Evolutionary conservation across 2,329 filamentous ascomycete species (phyloP).

Genomic region (Colletotrichum siamense): DNA sequence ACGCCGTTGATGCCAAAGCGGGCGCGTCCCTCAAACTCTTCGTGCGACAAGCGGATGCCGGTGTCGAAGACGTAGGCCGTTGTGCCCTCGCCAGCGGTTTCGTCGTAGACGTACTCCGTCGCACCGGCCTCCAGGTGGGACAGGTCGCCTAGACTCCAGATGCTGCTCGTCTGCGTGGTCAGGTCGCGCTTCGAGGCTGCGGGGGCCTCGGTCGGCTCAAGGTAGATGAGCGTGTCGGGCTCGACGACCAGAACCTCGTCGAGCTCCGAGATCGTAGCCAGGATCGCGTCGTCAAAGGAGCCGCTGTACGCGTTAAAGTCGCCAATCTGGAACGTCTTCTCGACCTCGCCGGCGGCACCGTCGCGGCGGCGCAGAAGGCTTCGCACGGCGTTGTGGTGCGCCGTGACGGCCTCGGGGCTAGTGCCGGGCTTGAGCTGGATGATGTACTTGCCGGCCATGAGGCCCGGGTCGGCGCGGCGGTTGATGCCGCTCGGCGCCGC

Average conservation of each 20-base stretch:
- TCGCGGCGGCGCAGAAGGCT: slow-evolving; percentile 38
- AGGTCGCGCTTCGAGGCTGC: not conserved
- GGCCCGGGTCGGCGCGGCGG: not conserved
- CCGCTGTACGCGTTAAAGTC: slow-evolving; percentile 47
- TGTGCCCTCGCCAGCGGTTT: slow-evolving; percentile 23
- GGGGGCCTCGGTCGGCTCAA: not conserved
- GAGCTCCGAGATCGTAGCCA: slow-evolving; percentile 42
- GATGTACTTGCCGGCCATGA: slow-evolving; percentile 49
- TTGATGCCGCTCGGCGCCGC: not conserved
- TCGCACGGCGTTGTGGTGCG: slow-evolving; percentile 32
- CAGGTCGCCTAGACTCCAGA: slow-evolving; percentile 39
- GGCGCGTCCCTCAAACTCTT: slow-evolving; percentile 33
- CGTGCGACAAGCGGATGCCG: slow-evolving; percentile 43
- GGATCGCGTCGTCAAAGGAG: slow-evolving; percentile 42
- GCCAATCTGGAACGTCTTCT: slow-evolving; percentile 27
- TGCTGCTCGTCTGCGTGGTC: slow-evolving; percentile 25
- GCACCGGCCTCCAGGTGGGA: slow-evolving; percentile 42
- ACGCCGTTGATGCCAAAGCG: slow-evolving; percentile 31
- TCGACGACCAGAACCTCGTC: slow-evolving; percentile 37
- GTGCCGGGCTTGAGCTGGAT: slow-evolving; percentile 47
- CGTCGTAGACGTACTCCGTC: slow-evolving; percentile 32
- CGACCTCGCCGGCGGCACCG: slow-evolving; percentile 31
- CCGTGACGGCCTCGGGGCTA: slow-evolving; percentile 25
- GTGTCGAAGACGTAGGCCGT: slow-evolving; percentile 50
- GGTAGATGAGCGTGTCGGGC: slow-evolving; percentile 27